Conservation (phyloP, 176 grass and related monocot species). For the Avena atlantica region DNA sequence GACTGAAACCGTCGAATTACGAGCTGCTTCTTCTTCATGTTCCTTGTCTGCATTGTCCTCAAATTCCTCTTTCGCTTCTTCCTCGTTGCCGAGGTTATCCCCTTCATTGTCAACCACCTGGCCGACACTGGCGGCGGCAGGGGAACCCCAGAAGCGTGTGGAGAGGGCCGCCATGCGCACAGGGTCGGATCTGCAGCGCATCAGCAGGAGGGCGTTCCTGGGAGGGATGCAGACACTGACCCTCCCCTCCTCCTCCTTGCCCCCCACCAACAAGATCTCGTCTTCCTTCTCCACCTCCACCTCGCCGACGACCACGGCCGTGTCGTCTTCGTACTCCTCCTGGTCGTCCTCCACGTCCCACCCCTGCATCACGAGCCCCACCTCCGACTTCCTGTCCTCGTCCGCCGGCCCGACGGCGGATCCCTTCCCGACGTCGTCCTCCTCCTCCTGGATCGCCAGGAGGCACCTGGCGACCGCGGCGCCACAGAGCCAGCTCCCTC, state of each 20-base stretch:
- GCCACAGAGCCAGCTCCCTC: constrained; percentile 65
- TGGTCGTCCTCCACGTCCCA: constrained; percentile 60
- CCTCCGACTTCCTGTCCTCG: constrained; percentile 42
- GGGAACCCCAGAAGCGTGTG: constrained; percentile 82
- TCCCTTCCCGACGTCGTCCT: constrained; percentile 47
- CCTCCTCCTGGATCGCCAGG: constrained; percentile 60
- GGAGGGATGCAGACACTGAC: constrained; percentile 91
- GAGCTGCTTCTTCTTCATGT: constrained; percentile 31
- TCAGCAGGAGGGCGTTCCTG: constrained; percentile 87
- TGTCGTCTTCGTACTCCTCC: constrained; percentile 35
- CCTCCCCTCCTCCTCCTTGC: constrained; percentile 73
- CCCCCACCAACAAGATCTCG: constrained; percentile 71
- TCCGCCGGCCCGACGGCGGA: constrained; percentile 55
- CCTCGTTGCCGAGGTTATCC: background rate
- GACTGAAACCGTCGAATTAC: constrained; percentile 37
- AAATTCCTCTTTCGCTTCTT: constrained; percentile 23
- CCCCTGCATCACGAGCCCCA: constrained; percentile 59
- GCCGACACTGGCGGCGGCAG: constrained; percentile 53
- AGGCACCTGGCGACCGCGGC: constrained; percentile 82
- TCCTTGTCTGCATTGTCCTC: constrained; percentile 11
- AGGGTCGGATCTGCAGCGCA: constrained; percentile 93
- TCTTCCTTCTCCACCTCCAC: constrained; percentile 74
- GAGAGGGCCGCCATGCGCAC: constrained; percentile 85
- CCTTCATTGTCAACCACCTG: constrained; percentile 51
- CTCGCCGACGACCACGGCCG: constrained; percentile 54